Percentiles rank a stretch among this genome's conserved stretches.
These are phyloP conservation scores for Rutstroemia sydowiana DNA, from an alignment of 2,329 filamentous ascomycete genomes.

Conservation along the genomic window DNA sequence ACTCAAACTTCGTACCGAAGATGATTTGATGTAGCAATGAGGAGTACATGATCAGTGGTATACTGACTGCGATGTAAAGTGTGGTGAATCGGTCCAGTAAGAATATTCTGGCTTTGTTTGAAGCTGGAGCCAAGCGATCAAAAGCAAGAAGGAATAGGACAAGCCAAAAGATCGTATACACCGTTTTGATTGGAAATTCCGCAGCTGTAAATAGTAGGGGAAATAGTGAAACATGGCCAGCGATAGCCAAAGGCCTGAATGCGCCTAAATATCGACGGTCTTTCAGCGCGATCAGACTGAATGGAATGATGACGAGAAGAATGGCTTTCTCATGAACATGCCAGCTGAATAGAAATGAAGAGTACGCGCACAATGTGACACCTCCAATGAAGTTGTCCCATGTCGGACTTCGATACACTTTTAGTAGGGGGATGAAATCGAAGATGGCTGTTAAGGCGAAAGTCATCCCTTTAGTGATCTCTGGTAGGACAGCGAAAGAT, in stretches of 20 bases:
- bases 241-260: conserved; percentile 84
- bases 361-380: conserved; percentile 87
- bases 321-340: conserved; percentile 98
- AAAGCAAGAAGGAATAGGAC: conserved; percentile 79
- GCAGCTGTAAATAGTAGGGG: conserved; percentile 85
- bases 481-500: conserved; percentile 84
- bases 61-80: conserved; percentile 81
- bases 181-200: conserved; percentile 89
- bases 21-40: conserved; percentile 76
- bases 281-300: conserved; percentile 83
- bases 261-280: conserved; percentile 86
- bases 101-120: conserved; percentile 73
- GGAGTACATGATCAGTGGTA: conserved; percentile 83
- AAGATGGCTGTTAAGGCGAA: conserved; percentile 78
- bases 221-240: conserved; percentile 92
- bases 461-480: conserved; percentile 72
- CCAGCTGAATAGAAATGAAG: conserved; percentile 96
- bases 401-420: conserved; percentile 71
- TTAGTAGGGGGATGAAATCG: conserved; percentile 71
- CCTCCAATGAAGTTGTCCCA: conserved; percentile 89
- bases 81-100: conserved; percentile 85
- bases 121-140: conserved; percentile 79
- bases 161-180: conserved; percentile 90
- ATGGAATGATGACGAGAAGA: conserved; percentile 87
- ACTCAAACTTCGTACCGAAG: conserved; percentile 78